Evolutionary conservation across 345 rosid species (phyloP).

Genomic region (Angophora floribunda): DNA sequence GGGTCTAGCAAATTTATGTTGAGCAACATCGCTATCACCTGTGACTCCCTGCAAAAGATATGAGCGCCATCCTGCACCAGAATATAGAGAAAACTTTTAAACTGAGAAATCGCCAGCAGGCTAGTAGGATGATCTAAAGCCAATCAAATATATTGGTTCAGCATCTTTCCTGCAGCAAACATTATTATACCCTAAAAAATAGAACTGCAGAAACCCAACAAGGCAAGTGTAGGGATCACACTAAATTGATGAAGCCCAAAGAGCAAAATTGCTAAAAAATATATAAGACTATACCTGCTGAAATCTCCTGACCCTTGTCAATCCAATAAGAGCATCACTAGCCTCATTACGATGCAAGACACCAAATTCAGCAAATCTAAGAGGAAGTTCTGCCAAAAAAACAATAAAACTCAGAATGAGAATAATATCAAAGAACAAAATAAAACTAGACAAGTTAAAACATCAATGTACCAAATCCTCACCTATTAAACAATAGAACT

Average conservation of each 20-base stretch:
- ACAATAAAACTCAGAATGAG: neutral
- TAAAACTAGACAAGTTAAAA: neutral
- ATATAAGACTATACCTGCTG: slow-evolving; percentile 46
- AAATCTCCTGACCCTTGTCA: slow-evolving; percentile 89
- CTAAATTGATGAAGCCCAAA: neutral
- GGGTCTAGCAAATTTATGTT: neutral
- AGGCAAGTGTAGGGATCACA: neutral
- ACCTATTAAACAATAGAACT: neutral
- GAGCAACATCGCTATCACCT: rapidly evolving
- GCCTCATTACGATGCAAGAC: slow-evolving; percentile 94
- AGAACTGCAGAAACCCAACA: neutral
- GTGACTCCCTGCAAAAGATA: neutral
- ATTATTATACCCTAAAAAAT: neutral
- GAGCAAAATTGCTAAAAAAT: rapidly evolving
- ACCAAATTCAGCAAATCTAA: slow-evolving; percentile 91
- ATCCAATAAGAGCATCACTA: slow-evolving; percentile 85
- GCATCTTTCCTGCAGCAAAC: rapidly evolving
- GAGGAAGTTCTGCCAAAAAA: slow-evolving; percentile 63
- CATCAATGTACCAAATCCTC: neutral
- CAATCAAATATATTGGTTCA: neutral
- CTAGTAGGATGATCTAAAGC: no score
- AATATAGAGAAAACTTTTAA: neutral
- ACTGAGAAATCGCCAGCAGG: neutral
- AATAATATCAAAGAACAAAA: neutral
- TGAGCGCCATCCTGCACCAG: neutral